Evolutionary conservation across 2,329 filamentous ascomycete genomes (phyloP).

Genomic region (Calycina marina): DNA sequence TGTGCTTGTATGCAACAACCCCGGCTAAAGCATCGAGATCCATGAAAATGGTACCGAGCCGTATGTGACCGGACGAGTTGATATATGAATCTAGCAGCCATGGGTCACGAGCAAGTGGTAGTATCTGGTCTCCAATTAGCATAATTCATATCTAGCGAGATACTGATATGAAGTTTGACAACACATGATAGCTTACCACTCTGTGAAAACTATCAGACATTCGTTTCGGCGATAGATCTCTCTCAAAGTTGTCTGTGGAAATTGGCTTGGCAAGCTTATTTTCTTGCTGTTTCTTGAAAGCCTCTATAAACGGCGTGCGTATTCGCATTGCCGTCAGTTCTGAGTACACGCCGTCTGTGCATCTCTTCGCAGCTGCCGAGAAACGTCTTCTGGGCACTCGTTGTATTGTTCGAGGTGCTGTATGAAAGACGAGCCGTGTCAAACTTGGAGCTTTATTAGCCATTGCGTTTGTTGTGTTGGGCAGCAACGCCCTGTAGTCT

Average conservation of each 20-base stretch:
- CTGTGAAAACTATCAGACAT: slow-evolving; percentile 54
- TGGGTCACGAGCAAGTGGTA: slow-evolving; percentile 51
- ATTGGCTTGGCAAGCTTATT: neutral
- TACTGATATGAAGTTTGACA: slow-evolving; percentile 16
- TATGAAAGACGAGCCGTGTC: no score
- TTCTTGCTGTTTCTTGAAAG: slow-evolving; percentile 36
- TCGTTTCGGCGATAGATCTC: slow-evolving; percentile 41
- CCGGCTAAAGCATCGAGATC: slow-evolving; percentile 58
- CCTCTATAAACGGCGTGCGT: slow-evolving; percentile 55
- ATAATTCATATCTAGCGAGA: neutral
- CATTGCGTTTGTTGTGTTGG: no score
- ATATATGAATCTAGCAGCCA: slow-evolving; percentile 59
- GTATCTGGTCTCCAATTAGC: slow-evolving; percentile 28
- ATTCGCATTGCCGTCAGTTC: slow-evolving; percentile 44
- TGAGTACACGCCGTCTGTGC: slow-evolving; percentile 1
- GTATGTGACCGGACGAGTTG: slow-evolving; percentile 52
- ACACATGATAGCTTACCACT: no score
- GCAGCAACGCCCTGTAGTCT: no score
- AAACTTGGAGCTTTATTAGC: no score
- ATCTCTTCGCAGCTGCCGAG: neutral
- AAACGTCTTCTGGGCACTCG: no score
- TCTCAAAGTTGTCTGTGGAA: slow-evolving; percentile 24
- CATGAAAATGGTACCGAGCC: slow-evolving; percentile 40
- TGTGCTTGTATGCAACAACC: slow-evolving; percentile 56
- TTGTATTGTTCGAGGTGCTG: no score